Evolutionary conservation across 805 yeast genomes (phyloP).

Genomic region (Torulaspora gathmanii): DNA sequence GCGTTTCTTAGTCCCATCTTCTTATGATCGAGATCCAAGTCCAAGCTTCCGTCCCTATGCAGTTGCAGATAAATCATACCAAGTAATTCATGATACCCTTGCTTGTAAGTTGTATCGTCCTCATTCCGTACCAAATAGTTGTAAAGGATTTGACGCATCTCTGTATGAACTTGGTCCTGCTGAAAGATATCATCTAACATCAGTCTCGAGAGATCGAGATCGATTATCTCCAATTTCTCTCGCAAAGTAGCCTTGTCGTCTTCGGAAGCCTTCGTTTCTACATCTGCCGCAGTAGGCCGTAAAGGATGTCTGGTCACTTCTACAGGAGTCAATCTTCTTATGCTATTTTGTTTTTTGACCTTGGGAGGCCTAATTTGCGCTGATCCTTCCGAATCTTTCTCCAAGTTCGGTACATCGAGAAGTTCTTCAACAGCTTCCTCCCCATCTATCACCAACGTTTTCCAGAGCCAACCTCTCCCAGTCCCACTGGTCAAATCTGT

Average conservation of each 20-base stretch:
- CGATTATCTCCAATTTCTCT: slow-evolving; percentile 30
- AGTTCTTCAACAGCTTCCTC: slow-evolving; percentile 8
- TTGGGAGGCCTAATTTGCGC: background rate
- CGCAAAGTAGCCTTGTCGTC: slow-evolving; percentile 13
- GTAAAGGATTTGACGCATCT: slow-evolving; percentile 28
- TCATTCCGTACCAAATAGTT: slow-evolving; percentile 18
- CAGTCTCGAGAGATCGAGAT: slow-evolving; percentile 30
- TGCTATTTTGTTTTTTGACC: slow-evolving; percentile 9
- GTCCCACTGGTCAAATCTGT: slow-evolving; percentile 6
- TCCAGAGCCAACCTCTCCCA: slow-evolving; percentile 35
- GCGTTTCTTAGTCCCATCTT: slow-evolving; percentile 14
- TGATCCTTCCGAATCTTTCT: slow-evolving; percentile 11
- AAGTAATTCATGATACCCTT: slow-evolving; percentile 34
- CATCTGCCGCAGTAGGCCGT: background rate
- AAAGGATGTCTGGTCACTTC: slow-evolving; percentile 14
- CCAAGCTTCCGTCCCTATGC: slow-evolving; percentile 7
- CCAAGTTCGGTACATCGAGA: slow-evolving; percentile 17
- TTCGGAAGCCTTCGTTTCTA: slow-evolving; percentile 4
- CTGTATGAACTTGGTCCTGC: slow-evolving; percentile 17
- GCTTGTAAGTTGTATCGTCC: slow-evolving; percentile 21
- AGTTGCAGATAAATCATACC: slow-evolving; percentile 30
- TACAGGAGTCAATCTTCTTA: slow-evolving; percentile 28
- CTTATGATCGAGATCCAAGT: slow-evolving; percentile 1
- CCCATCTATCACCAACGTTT: slow-evolving; percentile 23
- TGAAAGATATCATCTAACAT: slow-evolving; percentile 25